Evolutionary conservation across 129 eudicot species (phyloP), one percentile per base, ranked within the genome.

Genomic region (Lonicera japonica): DNA sequence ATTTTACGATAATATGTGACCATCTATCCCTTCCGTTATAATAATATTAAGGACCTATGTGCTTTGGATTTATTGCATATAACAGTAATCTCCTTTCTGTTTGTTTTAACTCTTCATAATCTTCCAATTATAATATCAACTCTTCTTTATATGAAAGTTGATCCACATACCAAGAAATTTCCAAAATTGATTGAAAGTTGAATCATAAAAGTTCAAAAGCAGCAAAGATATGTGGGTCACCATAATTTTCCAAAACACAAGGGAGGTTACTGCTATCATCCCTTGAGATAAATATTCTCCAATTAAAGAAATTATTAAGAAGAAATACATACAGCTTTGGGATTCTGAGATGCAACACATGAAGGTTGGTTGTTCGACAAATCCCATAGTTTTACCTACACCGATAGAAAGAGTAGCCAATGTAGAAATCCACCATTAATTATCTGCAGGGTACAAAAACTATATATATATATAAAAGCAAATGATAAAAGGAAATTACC

Each of bases 301-400:
- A 29, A 29, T 1, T 29, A 29, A 29, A 65, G 25, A 39, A n/a
- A 18, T 45, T 52, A 53, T 19, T 38, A 13, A 11, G 20, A 17
- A 64, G 51, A 50, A 43, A 48, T 47, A 69, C 97, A n/a, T 87
- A 90, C 95, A 60, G 94, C 94, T 79, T 90, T 87, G 3, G 82
- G 90, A 73, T 90, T 90, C 64, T 73, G 69, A 24, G 97, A 84
- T 63, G 94, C 87, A 47, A 87, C 64, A 63, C 94, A 83, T 0
- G 97, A 81, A 63, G 97, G 95, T 71, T 83, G 80, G 72, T 74
- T 75, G 64, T 84, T 80, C 36, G 97, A 84, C 57, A 90, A 56
- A 69, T 91, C 97, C 97, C 97, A 90, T 21, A 90, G 86, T 63
- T 90, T 83, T 21, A 90, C 94, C 96, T 84, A 80, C 71, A 39